Evolutionary conservation across 1,284 basidiomycete species (phyloP).

Genomic region (Apiotrichum sp.): DNA sequence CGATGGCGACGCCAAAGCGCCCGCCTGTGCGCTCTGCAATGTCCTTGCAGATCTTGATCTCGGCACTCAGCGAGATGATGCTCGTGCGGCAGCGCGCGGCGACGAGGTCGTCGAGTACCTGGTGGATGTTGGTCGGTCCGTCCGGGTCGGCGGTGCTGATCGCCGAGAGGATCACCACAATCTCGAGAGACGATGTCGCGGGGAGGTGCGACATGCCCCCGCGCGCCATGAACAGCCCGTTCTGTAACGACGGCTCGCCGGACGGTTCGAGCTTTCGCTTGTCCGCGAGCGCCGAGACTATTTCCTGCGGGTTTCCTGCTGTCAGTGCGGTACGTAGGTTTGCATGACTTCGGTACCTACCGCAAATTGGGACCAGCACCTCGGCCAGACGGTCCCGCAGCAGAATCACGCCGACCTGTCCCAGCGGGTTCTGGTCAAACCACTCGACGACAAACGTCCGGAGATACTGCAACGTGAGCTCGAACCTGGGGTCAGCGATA

Average conservation of each 20-base stretch:
- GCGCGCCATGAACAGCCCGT: conserved; percentile 90
- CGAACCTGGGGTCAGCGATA: conserved; percentile 52
- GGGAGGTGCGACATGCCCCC: conserved; percentile 91
- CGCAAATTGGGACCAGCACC: conserved; percentile 79
- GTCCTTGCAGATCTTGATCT: conserved; percentile 94
- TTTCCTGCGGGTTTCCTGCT: conserved; percentile 88
- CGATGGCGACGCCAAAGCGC: conserved; percentile 88
- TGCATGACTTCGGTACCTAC: conserved; percentile 48
- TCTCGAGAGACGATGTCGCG: conserved; percentile 89
- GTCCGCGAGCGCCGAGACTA: conserved; percentile 75
- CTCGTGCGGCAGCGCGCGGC: conserved; percentile 81
- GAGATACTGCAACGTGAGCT: conserved; percentile 80
- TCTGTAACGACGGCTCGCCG: conserved; percentile 93
- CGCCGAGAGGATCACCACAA: conserved; percentile 87
- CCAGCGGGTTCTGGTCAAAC: conserved; percentile 99
- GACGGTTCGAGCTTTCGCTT: conserved; percentile 80
- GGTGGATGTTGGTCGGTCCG: conserved; percentile 68
- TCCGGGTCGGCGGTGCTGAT: conserved; percentile 95
- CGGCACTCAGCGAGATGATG: conserved; percentile 85
- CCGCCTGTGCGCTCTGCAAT: conserved; percentile 84
- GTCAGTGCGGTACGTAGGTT: neutral
- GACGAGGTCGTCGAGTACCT: conserved; percentile 75
- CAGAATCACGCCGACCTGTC: conserved; percentile 90
- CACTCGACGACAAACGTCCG: conserved; percentile 89
- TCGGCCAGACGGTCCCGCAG: conserved; percentile 85